Percentiles rank a stretch among this genome's conserved stretches.
Conservation (phyloP, 2,329 filamentous ascomycete species). For the Diaporthe eres region DNA sequence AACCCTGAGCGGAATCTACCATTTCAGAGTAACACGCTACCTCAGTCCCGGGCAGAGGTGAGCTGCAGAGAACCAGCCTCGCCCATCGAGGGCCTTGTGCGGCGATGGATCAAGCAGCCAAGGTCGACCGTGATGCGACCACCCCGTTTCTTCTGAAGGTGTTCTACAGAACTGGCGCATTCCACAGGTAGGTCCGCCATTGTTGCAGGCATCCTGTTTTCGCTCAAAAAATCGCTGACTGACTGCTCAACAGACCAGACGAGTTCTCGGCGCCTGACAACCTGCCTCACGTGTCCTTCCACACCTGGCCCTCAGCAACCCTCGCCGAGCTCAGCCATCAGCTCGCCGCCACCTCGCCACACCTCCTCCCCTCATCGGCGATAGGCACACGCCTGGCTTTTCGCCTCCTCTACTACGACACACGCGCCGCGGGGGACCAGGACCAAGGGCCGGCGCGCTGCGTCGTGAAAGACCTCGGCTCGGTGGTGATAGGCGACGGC, state of each 20-base stretch:
- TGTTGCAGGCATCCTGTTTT: not conserved
- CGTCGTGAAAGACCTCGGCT: conserved; percentile 85
- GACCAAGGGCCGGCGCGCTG: conserved; percentile 66
- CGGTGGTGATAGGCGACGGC: conserved; percentile 79
- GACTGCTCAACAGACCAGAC: conserved; percentile 68
- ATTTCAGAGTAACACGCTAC: not conserved
- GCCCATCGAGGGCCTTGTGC: not conserved
- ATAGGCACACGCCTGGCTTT: conserved; percentile 90
- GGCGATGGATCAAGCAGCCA: conserved; percentile 43
- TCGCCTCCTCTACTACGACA: conserved; percentile 87
- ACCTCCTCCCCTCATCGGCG: conserved; percentile 78
- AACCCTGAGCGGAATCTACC: not conserved
- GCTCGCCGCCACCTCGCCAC: conserved; percentile 74
- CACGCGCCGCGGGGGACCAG: conserved; percentile 53
- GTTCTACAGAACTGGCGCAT: conserved; percentile 82
- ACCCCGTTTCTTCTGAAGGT: conserved; percentile 89
- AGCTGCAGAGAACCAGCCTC: not conserved
- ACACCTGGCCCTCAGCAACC: conserved; percentile 88
- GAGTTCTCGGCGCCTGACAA: conserved; percentile 74
- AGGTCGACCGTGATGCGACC: conserved; percentile 76
- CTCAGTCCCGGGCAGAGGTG: not conserved
- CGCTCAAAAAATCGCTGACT: not conserved
- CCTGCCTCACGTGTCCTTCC: conserved; percentile 80
- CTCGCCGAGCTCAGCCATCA: conserved; percentile 85
- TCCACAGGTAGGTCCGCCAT: conserved; percentile 76